Evolutionary conservation across 2,329 filamentous ascomycete genomes (phyloP).

Genomic region (Aureobasidium sp.): DNA sequence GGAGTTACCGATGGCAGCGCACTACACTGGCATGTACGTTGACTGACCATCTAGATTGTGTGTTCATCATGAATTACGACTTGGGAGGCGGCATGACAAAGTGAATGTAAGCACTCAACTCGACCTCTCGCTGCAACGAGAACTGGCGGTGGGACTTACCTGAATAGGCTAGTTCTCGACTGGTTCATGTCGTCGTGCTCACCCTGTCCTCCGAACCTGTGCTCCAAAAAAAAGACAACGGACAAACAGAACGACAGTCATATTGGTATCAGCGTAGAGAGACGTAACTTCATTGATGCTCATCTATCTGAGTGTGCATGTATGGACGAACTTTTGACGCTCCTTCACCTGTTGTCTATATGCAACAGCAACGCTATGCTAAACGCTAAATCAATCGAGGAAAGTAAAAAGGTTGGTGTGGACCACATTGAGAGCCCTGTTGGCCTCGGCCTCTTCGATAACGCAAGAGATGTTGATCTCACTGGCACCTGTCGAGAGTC

Average conservation of each 20-base stretch:
- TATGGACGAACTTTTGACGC: neutral
- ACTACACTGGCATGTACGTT: too few relatives aligned
- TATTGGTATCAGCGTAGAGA: neutral
- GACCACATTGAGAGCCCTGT: conserved; percentile 88
- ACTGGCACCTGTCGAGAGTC: conserved; percentile 62
- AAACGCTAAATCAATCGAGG: conserved; percentile 51
- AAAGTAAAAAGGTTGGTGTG: conserved; percentile 97
- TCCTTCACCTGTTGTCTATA: neutral
- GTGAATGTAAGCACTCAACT: too few relatives aligned
- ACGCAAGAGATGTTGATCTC: conserved; percentile 99
- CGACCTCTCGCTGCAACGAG: neutral
- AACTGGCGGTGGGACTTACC: neutral
- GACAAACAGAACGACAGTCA: neutral
- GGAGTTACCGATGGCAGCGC: too few relatives aligned
- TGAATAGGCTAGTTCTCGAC: neutral
- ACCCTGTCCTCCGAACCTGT: neutral
- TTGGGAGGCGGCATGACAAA: neutral
- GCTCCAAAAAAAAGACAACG: neutral
- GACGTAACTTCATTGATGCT: neutral
- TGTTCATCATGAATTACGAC: too few relatives aligned
- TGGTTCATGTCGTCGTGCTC: neutral
- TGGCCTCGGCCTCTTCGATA: conserved; percentile 83
- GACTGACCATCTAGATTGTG: too few relatives aligned
- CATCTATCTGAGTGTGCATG: neutral
- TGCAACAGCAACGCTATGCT: conserved; percentile 11